Conservation (phyloP, 179 eudicot species). For the Heliamphora pulchella region DNA sequence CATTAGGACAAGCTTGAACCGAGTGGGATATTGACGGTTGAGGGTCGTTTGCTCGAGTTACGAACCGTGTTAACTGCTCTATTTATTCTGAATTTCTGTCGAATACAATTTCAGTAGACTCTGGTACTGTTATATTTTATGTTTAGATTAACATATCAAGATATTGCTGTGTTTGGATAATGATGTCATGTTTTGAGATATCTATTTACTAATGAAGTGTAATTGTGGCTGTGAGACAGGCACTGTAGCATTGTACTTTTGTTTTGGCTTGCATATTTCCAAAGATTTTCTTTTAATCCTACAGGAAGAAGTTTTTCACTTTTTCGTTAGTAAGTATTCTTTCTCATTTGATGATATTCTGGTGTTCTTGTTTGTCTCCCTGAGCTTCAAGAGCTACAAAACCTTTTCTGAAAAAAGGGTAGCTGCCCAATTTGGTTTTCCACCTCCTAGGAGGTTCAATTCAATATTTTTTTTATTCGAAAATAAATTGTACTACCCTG, state of each 20-base stretch:
- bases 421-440: too few relatives aligned
- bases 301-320: not conserved
- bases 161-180: not conserved
- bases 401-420: not conserved
- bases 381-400: not conserved
- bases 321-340: not conserved
- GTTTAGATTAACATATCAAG: not conserved
- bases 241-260: not conserved
- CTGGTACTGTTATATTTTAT: not conserved
- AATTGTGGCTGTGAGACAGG: not conserved
- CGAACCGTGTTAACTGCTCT: not conserved
- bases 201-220: not conserved
- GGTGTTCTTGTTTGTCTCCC: not conserved
- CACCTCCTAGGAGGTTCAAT: too few relatives aligned
- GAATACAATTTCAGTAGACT: not conserved
- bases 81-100: not conserved
- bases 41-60: conserved; percentile 20
- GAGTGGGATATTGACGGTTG: conserved; percentile 23
- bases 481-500: not conserved
- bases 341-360: not conserved
- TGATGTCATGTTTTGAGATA: not conserved
- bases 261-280: not conserved
- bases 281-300: not conserved
- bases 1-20: conserved; percentile 29
- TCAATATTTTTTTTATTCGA: not conserved